Conservation (phyloP, 306 rosid genomes). For the Castanea mollissima region DNA sequence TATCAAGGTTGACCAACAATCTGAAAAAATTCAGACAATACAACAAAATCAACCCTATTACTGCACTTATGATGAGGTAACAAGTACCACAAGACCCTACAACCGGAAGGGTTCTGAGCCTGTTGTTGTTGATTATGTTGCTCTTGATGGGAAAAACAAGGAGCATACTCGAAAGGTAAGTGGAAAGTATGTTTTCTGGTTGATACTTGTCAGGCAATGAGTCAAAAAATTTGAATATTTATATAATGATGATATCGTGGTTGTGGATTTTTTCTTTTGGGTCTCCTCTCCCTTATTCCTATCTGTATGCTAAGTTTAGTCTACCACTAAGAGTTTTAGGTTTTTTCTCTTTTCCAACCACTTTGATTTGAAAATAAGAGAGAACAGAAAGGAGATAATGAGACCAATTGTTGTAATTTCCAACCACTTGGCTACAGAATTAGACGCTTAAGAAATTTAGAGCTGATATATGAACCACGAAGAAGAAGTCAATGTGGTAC, state of each 20-base stretch:
- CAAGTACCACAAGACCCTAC: constrained; percentile 15
- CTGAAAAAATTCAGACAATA: constrained; percentile 56
- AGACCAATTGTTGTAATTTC: no score
- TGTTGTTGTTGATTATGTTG: constrained; percentile 79
- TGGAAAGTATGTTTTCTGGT: neutral
- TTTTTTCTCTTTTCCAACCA: no score
- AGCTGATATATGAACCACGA: no score
- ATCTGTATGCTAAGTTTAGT: neutral
- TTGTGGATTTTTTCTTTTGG: neutral
- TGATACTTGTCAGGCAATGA: neutral
- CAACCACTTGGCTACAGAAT: no score
- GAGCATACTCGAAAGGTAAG: constrained; percentile 64
- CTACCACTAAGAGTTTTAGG: neutral
- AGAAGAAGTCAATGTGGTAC: no score
- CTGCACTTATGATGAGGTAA: constrained; percentile 57
- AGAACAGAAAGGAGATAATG: no score
- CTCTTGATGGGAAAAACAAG: constrained; percentile 67
- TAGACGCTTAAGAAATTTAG: no score
- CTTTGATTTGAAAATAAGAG: no score
- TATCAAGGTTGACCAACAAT: neutral
- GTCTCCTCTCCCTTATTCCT: neutral
- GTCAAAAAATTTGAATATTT: neutral
- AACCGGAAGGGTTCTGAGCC: constrained; percentile 78
- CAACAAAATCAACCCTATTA: constrained; percentile 71
- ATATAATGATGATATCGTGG: neutral